phyloP scores from a whole-genome alignment of 768 basidiomycete genomes.

The Tylopilus rubrobrunneus region DNA sequence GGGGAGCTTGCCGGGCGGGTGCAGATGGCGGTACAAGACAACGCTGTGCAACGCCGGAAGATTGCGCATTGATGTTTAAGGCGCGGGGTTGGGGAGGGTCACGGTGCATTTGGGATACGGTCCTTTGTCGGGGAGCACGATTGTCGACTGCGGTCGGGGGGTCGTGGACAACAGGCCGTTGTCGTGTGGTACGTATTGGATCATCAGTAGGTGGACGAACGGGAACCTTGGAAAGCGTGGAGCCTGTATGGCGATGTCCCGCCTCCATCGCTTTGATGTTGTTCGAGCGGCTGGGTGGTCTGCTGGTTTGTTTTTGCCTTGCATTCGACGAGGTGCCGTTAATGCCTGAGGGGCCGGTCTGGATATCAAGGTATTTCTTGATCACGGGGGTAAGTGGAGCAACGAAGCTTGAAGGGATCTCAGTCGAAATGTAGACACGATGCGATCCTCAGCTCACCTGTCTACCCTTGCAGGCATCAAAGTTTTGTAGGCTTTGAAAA shows the following conservation, averaged over 20 bases:
- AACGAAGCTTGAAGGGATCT: constrained; percentile 50
- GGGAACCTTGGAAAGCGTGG: constrained; percentile 10
- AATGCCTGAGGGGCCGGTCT: constrained; percentile 3
- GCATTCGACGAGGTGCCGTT: constrained; percentile 3
- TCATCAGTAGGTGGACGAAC: constrained; percentile 3
- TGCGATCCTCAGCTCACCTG: constrained; percentile 40
- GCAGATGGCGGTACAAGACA: constrained; percentile 12
- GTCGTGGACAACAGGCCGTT: constrained; percentile 3
- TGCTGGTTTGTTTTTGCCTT: constrained; percentile 19
- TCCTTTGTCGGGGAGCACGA: constrained; percentile 17
- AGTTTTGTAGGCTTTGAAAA: constrained; percentile 74
- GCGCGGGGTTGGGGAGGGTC: constrained; percentile 13
- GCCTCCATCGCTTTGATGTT: constrained; percentile 7
- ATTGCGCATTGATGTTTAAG: constrained; percentile 14
- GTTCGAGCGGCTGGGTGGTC: constrained; percentile 23
- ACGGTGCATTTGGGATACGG: constrained; percentile 17
- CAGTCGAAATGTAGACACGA: constrained; percentile 5
- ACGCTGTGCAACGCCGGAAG: constrained; percentile 19
- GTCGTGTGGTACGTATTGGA: constrained; percentile 1
- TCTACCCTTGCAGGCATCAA: constrained; percentile 67
- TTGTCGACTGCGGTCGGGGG: background rate
- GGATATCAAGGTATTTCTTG: constrained; percentile 69
- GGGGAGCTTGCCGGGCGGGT: constrained; percentile 8
- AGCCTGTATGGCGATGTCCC: constrained; percentile 8
- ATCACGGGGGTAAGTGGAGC: constrained; percentile 71